Base-by-base conservation (phyloP, 257 asterid genomes). In the Ehretia macrophylla region DNA sequence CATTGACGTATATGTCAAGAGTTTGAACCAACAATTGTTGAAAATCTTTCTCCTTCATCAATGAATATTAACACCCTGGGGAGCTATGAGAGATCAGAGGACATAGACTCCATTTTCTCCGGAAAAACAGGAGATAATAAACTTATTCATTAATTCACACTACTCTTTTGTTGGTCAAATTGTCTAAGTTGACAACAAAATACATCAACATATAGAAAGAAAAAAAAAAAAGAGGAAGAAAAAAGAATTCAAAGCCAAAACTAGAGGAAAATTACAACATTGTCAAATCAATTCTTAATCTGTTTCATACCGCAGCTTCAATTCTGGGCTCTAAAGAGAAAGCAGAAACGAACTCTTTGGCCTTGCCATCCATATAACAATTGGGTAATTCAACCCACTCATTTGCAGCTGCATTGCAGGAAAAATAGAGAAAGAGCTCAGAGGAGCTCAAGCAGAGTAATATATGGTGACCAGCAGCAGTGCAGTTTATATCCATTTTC, bases 251-350 rank as follows among this genome's bases (percentile, higher is more conserved):
- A 12, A 44, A 3, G 53, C 19, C 42, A 56, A 17, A 20, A 10
- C 46, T n/a, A 27, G 35, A 27, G 3, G 35, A 27, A 6, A 27
- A 27, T 14, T 10, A 13, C 51, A 19, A 13, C 44, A 51, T 17
- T 32, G 32, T 21, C 49, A 35, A 39, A 58, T 55, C 21, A 38
- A 45, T 37, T 35, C 35, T 37, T 16, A 35, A 17, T 19, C 4
- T 19, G 23, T 5, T 51, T 65, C 70, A 74, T 12, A 58, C 62
- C 3, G 68, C 68, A 65, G 87, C 92, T 75, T 91, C 98, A 68
- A 92, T 80, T 75, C 99, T 86, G 10, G 99, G 97, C 77, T 88
- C 86, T 76, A 92, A 77, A 8, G 89, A 67, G 59, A 81, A 72
- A 6, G 84, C 99, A 40, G 83, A 85, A 5, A 78, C 83, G 50